Base-by-base conservation (phyloP, 2,329 filamentous ascomycete species). In the Calonectria henricotiae region DNA sequence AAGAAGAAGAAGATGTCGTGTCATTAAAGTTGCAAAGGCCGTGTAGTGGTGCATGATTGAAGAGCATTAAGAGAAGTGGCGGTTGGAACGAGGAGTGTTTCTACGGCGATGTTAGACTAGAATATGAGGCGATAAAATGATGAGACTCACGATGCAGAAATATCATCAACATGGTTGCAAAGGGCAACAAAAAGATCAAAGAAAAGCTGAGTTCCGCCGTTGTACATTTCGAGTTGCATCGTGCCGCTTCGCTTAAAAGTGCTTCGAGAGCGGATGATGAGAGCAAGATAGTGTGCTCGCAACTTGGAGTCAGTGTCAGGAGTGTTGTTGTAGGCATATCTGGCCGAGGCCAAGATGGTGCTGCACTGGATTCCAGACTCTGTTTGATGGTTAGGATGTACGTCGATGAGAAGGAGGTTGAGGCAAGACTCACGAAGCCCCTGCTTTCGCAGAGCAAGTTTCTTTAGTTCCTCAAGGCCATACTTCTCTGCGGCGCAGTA, bases 151-250 rank as follows among this genome's bases (percentile, higher is more conserved):
- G 86, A 85, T 67, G 85, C 83, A 66, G 85, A 87, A 71, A 91
- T 88, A 77, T 92, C 92, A 81, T 90, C 94, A 79, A 97, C 93
- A 80, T 97, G 94, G 81, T 98, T 97, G 83, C 93, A 95, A 83
- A 98, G 90, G 20, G 95, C 94, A 62, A 98, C 95, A 81, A 98
- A 98, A 51, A 98, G 86, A 80, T 98, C 95, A 80, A 98, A 98
- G 85, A 97, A 98, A 69, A 97, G 86, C 79, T 93, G 89, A 1
- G 87, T 93, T 65, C 94, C 94, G 32, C 95, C 95, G 71, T 90
- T 90, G 81, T 93, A 93, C 95, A 98, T 98, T 85, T 98, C 95
- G 75, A 94, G 90, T 84, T 98, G 95, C 95, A 98, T 97, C 4
- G 95, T 98, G 65, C 95, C 94, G 82, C 94, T 97, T 66, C 94